Evolutionary conservation across 169 alveolate species (phyloP), one percentile per base, ranked within the genome.

Genomic region (Condylostoma magnum): DNA sequence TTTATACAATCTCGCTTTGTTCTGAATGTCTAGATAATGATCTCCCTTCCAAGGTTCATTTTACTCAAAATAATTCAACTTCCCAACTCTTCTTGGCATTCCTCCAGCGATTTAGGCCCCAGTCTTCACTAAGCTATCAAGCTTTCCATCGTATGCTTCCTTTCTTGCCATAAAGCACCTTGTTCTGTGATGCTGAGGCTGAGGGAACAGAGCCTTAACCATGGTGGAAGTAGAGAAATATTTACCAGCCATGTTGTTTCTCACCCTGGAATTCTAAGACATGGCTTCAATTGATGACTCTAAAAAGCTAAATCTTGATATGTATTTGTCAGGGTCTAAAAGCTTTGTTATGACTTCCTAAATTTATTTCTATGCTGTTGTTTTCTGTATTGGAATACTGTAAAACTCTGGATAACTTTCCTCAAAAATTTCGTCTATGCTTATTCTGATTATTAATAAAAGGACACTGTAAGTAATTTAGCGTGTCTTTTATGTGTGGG

Each of bases 261-360:
- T 27, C 44, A 47, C 47, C 27, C 77, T 76, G n/a, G 30, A 28
- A 36, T 46, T 60, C 18, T 65, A 6, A 15, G 70, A 73, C 15
- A 82, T 50, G 3, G 90, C 90, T 38, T 82, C 90, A 37, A 70
- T 77, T 18, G 78, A 80, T 2, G 90, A 77, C 47, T 82, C 90
- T 12, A 77, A 65, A 67, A 82, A 82, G 43, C 81, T 60, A 38
- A 82, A 70, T 44, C 90, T 70, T 55, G 84, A 72, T 54, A 47
- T 77, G 80, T 69, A 82, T 20, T 69, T 10, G 27, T 82, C 78
- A 2, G 90, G 90, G 54, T 82, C 90, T 5, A 82, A 63, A 6
- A 82, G 28, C 20, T 58, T 77, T 5, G 90, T 71, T 0, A 77
- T 66, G 4, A 68, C 79, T 4, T 43, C 67, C 37, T 82, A 69